Evolutionary conservation across 1,284 basidiomycete species (phyloP), one percentile per base, ranked within the genome.

Genomic region (Ganoderma leucocontextum): DNA sequence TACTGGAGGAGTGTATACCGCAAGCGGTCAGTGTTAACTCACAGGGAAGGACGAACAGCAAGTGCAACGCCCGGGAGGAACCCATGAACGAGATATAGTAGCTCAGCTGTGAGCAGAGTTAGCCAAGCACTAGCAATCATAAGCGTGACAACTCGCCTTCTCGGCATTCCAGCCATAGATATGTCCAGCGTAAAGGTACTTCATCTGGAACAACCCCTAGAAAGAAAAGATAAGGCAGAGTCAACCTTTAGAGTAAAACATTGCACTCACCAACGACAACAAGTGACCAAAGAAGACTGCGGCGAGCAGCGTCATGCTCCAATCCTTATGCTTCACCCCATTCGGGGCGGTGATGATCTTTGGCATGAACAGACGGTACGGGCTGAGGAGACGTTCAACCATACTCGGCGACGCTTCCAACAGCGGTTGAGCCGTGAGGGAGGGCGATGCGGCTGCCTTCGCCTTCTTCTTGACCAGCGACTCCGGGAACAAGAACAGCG

Each of bases 401-500:
- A 80, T 53, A 9, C 80, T 81, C 2, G 61, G 62, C 4, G 22
- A 41, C 17, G 39, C 36, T 47, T 60, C 19, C 2, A 53, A 60
- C 69, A 74, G 78, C 1, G 60, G 25, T 2, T 29, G 77, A 77
- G 79, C 62, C 74, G 75, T 53, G 74, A 71, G 67, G 77, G 58
- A 61, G 53, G 77, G 73, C 29, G 79, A 74, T 33, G 78, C 77
- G 9, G 76, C 73, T 1, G 66, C 77, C 62, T 82, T 80, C 42
- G 72, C 75, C 62, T 75, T 80, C 81, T 83, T 84, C 82, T 83
- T 84, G 73, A 78, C 82, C 35, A 91, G 79, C 1, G 87, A 89
- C 78, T 93, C 91, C 4, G 91, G 91, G 64, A 91, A 84, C 39
- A 91, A 72, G 74, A 91, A 85, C n/a, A 88, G 73, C 10, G 86